Evolutionary conservation across 345 rosid species (phyloP).

Genomic region (Populus ilicifolia): DNA sequence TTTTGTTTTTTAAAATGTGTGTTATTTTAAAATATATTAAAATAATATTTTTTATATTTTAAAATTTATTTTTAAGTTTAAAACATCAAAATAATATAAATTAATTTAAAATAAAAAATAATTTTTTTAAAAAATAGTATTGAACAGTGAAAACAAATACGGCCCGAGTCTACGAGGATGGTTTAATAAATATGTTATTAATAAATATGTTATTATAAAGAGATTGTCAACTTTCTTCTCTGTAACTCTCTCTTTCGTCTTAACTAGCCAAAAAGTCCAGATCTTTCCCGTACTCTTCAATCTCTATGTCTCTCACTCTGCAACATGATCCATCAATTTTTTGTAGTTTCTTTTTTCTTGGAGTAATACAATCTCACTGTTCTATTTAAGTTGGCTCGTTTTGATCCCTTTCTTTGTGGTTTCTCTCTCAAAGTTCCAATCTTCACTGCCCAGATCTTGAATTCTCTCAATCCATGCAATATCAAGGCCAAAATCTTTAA

Average conservation of each 20-base stretch:
- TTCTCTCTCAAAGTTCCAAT: neutral
- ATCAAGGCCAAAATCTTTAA: neutral
- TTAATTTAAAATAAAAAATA: no score
- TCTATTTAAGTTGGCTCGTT: neutral
- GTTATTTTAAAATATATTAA: no score
- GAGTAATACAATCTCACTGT: neutral
- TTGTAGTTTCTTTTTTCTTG: neutral
- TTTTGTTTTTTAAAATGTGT: no score
- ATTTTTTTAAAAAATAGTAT: no score
- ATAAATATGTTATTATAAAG: no score
- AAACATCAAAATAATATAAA: no score
- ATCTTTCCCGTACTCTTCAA: neutral
- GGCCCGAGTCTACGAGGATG: no score
- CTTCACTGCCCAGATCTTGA: neutral
- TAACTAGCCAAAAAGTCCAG: neutral
- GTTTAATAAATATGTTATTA: no score
- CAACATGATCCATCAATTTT: conserved; percentile 7
- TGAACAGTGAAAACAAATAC: no score
- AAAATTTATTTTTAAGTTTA: no score
- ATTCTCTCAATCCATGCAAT: neutral
- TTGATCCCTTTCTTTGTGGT: neutral
- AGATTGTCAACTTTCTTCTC: conserved; percentile 32
- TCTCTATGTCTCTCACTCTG: neutral
- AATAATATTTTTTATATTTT: no score
- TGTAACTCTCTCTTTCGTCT: neutral